These are phyloP conservation scores for Colletotrichum sp. DNA, from an alignment of 2,329 filamentous ascomycete species.

Conservation along the genomic window DNA sequence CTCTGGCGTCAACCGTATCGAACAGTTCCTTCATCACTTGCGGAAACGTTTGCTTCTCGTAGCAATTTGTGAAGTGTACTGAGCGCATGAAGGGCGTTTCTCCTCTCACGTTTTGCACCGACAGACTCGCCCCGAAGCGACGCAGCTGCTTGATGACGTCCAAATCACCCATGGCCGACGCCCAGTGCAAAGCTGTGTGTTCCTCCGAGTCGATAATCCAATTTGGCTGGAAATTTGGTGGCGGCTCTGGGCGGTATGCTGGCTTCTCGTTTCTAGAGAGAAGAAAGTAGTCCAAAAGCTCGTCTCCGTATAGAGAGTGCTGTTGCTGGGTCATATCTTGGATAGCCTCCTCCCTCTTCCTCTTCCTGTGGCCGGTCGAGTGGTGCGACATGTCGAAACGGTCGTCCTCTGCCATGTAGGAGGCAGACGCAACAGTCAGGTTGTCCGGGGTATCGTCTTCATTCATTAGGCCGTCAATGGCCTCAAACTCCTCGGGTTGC, in stretches of 20 bases:
- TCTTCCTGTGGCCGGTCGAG: slow-evolving; percentile 69
- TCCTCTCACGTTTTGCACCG: slow-evolving; percentile 72
- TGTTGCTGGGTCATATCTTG: slow-evolving; percentile 76
- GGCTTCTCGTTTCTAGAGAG: slow-evolving; percentile 80
- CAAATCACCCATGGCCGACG: slow-evolving; percentile 94
- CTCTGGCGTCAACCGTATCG: slow-evolving; percentile 78
- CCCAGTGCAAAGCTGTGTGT: slow-evolving; percentile 96
- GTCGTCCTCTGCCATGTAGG: slow-evolving; percentile 85
- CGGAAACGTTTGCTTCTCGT: slow-evolving; percentile 90
- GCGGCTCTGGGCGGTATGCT: slow-evolving; percentile 77
- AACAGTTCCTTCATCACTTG: slow-evolving; percentile 83
- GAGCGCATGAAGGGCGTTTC: slow-evolving; percentile 95
- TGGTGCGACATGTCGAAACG: slow-evolving; percentile 73
- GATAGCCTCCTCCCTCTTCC: slow-evolving; percentile 73
- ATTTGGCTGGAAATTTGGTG: slow-evolving; percentile 85
- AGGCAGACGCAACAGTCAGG: slow-evolving; percentile 81
- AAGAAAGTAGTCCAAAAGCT: slow-evolving; percentile 95
- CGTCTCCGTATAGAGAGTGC: slow-evolving; percentile 90
- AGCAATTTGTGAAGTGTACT: slow-evolving; percentile 96
- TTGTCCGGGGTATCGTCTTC: slow-evolving; percentile 87
- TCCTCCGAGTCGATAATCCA: slow-evolving; percentile 92
- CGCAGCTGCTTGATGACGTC: slow-evolving; percentile 90
- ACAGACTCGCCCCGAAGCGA: slow-evolving; percentile 76
- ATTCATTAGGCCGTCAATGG: slow-evolving; percentile 63
- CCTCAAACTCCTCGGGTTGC: slow-evolving; percentile 67